These are phyloP conservation scores for Trichaptum fuscoviolaceum DNA, from an alignment of 768 basidiomycete species.

Conservation along the genomic window DNA sequence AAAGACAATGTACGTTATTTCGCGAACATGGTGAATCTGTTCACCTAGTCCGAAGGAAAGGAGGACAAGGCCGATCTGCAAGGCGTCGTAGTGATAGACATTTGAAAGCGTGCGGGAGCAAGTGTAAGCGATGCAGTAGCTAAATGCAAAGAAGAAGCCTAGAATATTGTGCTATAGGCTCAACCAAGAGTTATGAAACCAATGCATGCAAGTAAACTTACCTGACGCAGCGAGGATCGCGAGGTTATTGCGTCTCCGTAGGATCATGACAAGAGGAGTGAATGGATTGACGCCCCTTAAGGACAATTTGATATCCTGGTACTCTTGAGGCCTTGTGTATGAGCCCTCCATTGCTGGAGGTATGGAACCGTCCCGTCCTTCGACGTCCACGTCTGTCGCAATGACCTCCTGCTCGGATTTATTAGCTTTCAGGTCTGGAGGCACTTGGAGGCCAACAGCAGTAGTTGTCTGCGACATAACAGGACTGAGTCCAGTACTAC, in stretches of 20 bases:
- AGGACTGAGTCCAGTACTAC: background rate
- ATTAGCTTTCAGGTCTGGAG: background rate
- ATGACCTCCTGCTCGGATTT: background rate
- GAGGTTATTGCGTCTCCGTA: constrained; percentile 63
- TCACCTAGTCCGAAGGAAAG: constrained; percentile 55
- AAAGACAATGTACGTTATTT: background rate
- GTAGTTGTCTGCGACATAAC: constrained; percentile 2
- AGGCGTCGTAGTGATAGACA: constrained; percentile 59
- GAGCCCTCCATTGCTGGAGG: constrained; percentile 10
- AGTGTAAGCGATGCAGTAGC: constrained; percentile 69
- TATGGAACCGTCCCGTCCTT: constrained; percentile 17
- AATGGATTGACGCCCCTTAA: constrained; percentile 71
- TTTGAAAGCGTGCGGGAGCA: constrained; percentile 61
- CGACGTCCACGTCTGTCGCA: constrained; percentile 13
- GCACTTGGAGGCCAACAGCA: background rate
- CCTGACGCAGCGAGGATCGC: constrained; percentile 62
- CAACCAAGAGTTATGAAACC: background rate
- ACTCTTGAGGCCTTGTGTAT: background rate
- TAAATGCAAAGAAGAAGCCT: constrained; percentile 70
- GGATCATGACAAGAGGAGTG: constrained; percentile 51
- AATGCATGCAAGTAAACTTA: constrained; percentile 15
- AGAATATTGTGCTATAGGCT: constrained; percentile 11
- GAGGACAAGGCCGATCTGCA: constrained; percentile 72
- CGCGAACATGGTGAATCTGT: background rate
- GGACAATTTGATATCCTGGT: constrained; percentile 42